Evolutionary conservation across 345 rosid genomes (phyloP), one percentile per base, ranked within the genome.

Genomic region (Moricandia arvensis): DNA sequence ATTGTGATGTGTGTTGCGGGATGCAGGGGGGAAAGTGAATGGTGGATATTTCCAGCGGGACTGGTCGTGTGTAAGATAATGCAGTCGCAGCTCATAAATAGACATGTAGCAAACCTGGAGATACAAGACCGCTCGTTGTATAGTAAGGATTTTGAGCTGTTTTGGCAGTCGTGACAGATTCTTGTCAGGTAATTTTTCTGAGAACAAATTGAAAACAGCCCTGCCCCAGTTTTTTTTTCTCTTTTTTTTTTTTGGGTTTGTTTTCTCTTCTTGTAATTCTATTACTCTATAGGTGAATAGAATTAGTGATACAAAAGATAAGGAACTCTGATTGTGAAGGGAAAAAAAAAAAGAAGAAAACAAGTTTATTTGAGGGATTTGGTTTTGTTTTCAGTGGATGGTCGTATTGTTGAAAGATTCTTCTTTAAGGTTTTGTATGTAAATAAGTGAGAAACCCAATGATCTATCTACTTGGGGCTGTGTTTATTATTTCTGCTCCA

Each of bases 41-140:
- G 99, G 98, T 93, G 99, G 99, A 85, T 95, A 72, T 93, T 95
- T 77, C 99, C 99, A 16, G 97, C 86, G 24, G 96, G 90, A 58
- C 82, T 95, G 75, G 98, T 95, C 62, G 63, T 89, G 27, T 95
- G 98, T 84, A 95, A 95, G 80, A 81, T 88, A 64, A 79, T 95
- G 58, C 99, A 95, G 65, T 89, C 99, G 12, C 97, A 90, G 77
- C 98, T 93, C 57, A 82, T 93, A 79, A 95, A 95, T 74, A 87
- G 97, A 93, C 99, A 93, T 74, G 86, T 92, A 27, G 98, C 98
- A 2, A 93, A 95, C 80, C 88, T 92, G 82, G 99, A 93, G 87
- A 95, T 95, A 77, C 99, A 95, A 85, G 98, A 95, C 83, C 97
- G 97, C 78, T 88, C 97, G 3, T 87, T 95, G 91, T 95, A 95